A percentile compares a stretch with the other conserved stretches of the same genome.
Conservation (phyloP, 139 green algal species). For the Dunaliella primolecta region DNA sequence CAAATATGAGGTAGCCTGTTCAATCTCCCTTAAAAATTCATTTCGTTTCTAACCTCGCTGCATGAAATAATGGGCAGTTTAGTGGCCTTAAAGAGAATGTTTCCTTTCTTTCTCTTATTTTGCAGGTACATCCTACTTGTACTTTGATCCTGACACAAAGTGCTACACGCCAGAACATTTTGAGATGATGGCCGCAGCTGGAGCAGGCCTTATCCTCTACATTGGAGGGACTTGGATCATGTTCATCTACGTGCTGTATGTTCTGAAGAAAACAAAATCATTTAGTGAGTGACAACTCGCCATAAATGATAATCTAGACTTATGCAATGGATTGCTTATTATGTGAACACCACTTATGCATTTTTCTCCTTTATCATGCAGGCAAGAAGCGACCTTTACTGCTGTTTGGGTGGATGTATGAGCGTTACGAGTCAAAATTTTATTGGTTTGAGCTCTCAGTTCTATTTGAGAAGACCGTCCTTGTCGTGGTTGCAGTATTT, state of each 20-base stretch:
- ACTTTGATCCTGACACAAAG: background rate
- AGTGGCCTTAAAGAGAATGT: too few relatives aligned
- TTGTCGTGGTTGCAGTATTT: background rate
- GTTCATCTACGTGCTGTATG: background rate
- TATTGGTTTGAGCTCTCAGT: background rate
- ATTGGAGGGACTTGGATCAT: background rate
- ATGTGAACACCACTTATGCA: too few relatives aligned
- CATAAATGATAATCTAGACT: too few relatives aligned
- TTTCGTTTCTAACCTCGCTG: too few relatives aligned
- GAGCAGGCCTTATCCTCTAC: slow-evolving; percentile 9
- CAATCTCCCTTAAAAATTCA: too few relatives aligned
- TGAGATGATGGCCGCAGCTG: background rate
- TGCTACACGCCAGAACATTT: slow-evolving; percentile 8
- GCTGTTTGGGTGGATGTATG: background rate
- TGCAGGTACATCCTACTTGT: background rate
- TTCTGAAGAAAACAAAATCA: background rate
- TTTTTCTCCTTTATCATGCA: background rate
- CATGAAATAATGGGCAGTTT: too few relatives aligned
- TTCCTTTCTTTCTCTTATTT: too few relatives aligned
- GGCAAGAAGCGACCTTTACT: background rate
- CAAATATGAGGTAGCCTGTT: too few relatives aligned
- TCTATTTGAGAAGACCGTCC: background rate
- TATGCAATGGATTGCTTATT: too few relatives aligned
- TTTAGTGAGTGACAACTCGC: background rate
- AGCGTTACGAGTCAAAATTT: background rate